Evolutionary conservation across 805 yeast genomes (phyloP).

Genomic region (Lipomyces japonicus): DNA sequence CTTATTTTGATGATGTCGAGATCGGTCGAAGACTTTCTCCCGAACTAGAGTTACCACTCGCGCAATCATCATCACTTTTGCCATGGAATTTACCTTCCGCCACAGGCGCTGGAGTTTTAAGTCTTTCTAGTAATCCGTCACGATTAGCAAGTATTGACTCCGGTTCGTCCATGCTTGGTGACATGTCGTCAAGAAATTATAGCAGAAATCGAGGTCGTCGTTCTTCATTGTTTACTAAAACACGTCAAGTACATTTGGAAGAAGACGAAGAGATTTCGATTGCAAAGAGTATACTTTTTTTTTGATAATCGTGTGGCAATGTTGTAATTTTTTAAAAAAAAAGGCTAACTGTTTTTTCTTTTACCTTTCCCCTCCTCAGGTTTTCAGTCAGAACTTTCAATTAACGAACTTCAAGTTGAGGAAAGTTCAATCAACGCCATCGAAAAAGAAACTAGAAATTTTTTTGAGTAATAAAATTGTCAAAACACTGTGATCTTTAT

Average conservation of each 20-base stretch:
- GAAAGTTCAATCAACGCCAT: background rate
- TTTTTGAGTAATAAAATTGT: conserved; percentile 14
- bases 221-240: no score
- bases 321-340: background rate
- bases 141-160: background rate
- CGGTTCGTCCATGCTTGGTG: no score
- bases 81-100: conserved; percentile 8
- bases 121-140: background rate
- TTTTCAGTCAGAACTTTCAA: background rate
- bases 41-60: conserved; percentile 4
- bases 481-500: background rate
- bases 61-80: conserved; percentile 6
- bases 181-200: no score
- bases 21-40: conserved; percentile 6
- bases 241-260: no score
- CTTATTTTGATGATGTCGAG: no score
- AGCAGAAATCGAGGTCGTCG: no score
- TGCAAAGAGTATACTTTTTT: background rate
- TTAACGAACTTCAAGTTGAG: background rate
- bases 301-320: background rate
- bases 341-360: background rate
- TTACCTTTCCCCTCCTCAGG: background rate
- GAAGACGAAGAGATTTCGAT: no score
- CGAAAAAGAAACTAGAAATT: conserved; percentile 20
- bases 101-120: background rate